These are phyloP conservation scores for Cordia subcordata DNA, from an alignment of 257 asterid genomes.

Conservation along the genomic window DNA sequence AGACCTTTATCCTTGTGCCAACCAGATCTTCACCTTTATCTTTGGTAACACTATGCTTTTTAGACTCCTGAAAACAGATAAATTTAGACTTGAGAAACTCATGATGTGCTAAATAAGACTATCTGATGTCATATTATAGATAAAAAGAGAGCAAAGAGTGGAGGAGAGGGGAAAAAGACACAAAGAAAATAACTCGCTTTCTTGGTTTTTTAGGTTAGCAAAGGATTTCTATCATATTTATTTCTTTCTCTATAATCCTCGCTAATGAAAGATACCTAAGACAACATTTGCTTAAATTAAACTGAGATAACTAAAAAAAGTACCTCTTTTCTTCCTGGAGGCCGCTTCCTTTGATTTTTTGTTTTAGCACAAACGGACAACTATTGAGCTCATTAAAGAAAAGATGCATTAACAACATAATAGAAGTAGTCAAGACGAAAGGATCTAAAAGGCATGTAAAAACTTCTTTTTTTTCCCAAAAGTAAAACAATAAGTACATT, in stretches of 20 bases:
- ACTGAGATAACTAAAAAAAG: not conserved
- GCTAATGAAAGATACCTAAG: too few species aligned
- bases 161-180: too few species aligned
- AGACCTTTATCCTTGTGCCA: constrained; percentile 46
- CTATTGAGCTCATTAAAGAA: constrained; percentile 3
- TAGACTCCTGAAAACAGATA: constrained; percentile 27
- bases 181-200: not conserved
- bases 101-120: not conserved
- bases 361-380: constrained; percentile 7
- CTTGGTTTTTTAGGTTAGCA: too few species aligned
- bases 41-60: constrained; percentile 16
- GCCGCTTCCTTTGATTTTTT: constrained; percentile 16
- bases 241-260: too few species aligned
- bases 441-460: not conserved
- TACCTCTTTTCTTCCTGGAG: constrained; percentile 39
- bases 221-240: too few species aligned
- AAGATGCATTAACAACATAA: not conserved
- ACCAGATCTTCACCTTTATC: constrained; percentile 40
- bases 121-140: too few species aligned
- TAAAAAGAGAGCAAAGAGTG: too few species aligned
- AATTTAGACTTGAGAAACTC: constrained; percentile 1
- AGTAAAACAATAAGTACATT: not conserved
- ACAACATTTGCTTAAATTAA: too few species aligned
- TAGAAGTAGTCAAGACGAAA: too few species aligned
- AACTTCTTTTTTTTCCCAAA: too few species aligned